Conservation (phyloP, 148 eudicot genomes). For the Talinum fruticosum region DNA sequence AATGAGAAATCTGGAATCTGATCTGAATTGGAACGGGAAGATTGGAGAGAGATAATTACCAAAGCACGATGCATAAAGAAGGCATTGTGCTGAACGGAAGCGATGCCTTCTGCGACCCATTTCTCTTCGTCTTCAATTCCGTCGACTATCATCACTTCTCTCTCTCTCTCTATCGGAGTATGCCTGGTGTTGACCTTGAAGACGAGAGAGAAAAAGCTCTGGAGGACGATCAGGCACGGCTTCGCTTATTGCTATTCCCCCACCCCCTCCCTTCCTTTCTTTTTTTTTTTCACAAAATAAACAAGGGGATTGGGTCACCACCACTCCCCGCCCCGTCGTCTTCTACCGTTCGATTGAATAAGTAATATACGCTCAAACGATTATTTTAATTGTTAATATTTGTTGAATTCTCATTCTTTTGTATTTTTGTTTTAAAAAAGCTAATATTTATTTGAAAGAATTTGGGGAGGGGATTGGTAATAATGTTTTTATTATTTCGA, state of each 20-base stretch:
- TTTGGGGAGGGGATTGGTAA: no score
- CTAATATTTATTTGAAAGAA: no score
- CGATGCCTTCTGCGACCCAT: constrained; percentile 98
- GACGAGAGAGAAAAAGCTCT: constrained; percentile 5
- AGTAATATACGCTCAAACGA: no score
- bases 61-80: constrained; percentile 89
- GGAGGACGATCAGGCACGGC: neutral
- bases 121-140: constrained; percentile 93
- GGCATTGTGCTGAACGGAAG: constrained; percentile 91
- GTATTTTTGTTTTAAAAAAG: no score
- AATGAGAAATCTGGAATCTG: neutral
- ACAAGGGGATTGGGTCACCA: no score
- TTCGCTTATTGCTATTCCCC: neutral
- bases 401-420: no score
- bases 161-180: neutral
- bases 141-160: constrained; percentile 29
- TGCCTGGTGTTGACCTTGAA: neutral
- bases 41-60: constrained; percentile 34
- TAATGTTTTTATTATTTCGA: no score
- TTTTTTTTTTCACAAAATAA: neutral
- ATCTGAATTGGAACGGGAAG: neutral
- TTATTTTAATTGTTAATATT: no score
- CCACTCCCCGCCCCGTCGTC: no score
- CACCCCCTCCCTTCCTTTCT: neutral
- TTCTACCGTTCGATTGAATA: no score